Base-by-base conservation (phyloP, 768 basidiomycete genomes). In the Pisolithus marmoratus region DNA sequence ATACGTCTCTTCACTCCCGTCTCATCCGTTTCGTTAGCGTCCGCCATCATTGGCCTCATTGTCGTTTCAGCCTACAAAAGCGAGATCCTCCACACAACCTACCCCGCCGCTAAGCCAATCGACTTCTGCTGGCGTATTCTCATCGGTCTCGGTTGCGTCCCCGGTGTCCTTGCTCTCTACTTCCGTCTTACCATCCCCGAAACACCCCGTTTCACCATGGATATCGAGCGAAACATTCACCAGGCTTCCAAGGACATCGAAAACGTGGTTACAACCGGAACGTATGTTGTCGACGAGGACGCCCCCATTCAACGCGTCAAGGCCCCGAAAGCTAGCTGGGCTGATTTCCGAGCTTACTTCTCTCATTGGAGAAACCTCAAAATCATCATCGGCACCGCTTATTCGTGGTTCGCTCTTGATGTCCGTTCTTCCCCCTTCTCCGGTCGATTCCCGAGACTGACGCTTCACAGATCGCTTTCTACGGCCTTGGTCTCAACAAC, bases 141-240 rank as follows among this genome's bases (percentile, higher is more conserved):
- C 62, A 91, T 95, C 65, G 92, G 92, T 61, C 74, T 94, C 36
- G 92, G 92, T 42, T 87, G 85, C 51, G 73, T 95, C 46, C 93
- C 92, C 31, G 92, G 82, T 50, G 76, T 75, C 38, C 63, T 92
- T 51, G 91, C 90, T 19, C 81, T 94, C 47, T 94, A 92, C 74
- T 94, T 90, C 85, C 89, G 92, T 65, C 78, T 94, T 31, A 93
- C 91, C 23, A 93, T 94, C 61, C 90, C 92, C 3, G 91, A 94
- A 67, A 94, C 91, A 0, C 92, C 92, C 24, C 89, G 92, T 51
- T 84, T 79, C 67, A 95, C 92, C 53, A 93, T 94, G 87, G 92
- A 94, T 74, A 80, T 94, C 54, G 90, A 93, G 68, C 75, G 78
- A 45, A 92, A 94, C 66, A 72, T 94, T 41, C 73, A 79, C 38